These are phyloP conservation scores for Tetraselmis chui DNA, from an alignment of 139 green algal species.

Conservation along the genomic window DNA sequence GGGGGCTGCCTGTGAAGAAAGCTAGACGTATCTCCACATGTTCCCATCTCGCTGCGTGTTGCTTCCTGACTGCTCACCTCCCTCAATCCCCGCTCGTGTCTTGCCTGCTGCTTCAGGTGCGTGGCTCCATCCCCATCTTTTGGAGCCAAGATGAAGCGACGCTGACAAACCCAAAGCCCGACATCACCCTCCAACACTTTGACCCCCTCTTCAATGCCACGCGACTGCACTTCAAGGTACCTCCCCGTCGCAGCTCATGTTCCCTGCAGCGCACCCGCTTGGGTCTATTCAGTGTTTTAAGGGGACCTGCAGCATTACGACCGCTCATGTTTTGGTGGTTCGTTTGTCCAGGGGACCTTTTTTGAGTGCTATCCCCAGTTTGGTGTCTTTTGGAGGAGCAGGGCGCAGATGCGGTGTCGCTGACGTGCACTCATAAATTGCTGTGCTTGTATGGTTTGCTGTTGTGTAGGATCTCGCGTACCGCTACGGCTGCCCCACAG, in stretches of 20 bases:
- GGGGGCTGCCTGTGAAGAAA: not conserved
- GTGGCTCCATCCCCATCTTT: conserved; percentile 87
- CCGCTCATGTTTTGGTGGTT: too few relatives aligned
- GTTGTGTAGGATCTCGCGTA: conserved; percentile 55
- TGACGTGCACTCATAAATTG: too few relatives aligned
- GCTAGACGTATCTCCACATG: not conserved
- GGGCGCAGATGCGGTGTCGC: too few relatives aligned
- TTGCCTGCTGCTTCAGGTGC: conserved; percentile 53
- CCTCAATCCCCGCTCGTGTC: not conserved
- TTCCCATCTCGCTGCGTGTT: not conserved
- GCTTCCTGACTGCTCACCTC: not conserved
- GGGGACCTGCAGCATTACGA: too few relatives aligned
- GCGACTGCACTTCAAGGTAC: conserved; percentile 31
- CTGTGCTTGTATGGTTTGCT: too few relatives aligned
- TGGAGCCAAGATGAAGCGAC: conserved; percentile 75
- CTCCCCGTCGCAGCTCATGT: too few relatives aligned
- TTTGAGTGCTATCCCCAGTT: too few relatives aligned
- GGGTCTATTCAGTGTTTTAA: too few relatives aligned
- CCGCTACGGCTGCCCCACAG: conserved; percentile 74
- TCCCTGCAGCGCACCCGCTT: too few relatives aligned
- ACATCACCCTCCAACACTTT: conserved; percentile 71
- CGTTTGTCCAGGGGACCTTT: too few relatives aligned
- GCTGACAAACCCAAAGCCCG: conserved; percentile 58
- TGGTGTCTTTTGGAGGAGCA: too few relatives aligned
- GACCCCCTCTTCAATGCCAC: conserved; percentile 74